Base-by-base conservation (phyloP, 192 early-diverging fungal genomes). In the Podila epicladia region DNA sequence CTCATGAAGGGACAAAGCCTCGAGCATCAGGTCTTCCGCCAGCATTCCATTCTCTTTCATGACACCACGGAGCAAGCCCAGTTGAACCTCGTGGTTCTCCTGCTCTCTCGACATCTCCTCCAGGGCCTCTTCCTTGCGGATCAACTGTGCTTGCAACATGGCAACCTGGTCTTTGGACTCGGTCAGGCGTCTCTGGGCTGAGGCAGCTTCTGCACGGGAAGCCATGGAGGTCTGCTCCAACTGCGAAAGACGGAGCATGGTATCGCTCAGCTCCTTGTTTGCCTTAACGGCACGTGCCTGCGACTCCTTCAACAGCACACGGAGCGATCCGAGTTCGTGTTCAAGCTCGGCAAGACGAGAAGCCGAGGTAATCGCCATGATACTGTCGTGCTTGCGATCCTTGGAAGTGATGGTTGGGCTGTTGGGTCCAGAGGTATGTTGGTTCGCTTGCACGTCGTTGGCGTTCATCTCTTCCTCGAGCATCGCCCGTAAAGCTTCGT, bases 41-140 rank as follows among this genome's bases (percentile, higher is more conserved):
- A 75, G 24, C 4, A 86, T 58, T 17, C 85, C 85, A 59, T 82
- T 85, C 26, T 85, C 79, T 24, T 72, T 75, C 74, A 85, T 82
- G 28, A 83, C 77, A 5, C 79, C 74, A 35, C 75, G 75, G 73
- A 90, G 83, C 82, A 90, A 83, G 9, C 75, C 72, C 4, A 88
- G 37, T 53, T 88, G 83, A 7, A 84, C 82, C 61, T 87, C 82
- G 49, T 77, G 77, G 61, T 85, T 87, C 57, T 90, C 89, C 57
- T 87, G 82, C 33, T 85, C 79, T 13, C 64, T 45, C 9, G 82
- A 50, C 65, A 77, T 75, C 60, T 87, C 84, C 12, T 69, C 69
- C 2, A 90, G 41, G 0, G 62, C 17, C 19, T 74, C 71, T 70
- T 89, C 87, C 33, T 78, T 85, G 26, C 82, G 84, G 31, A 78